Percentiles rank a stretch among this genome's conserved stretches.
Conservation (phyloP, 306 rosid genomes). For the Vigna trinervia region DNA sequence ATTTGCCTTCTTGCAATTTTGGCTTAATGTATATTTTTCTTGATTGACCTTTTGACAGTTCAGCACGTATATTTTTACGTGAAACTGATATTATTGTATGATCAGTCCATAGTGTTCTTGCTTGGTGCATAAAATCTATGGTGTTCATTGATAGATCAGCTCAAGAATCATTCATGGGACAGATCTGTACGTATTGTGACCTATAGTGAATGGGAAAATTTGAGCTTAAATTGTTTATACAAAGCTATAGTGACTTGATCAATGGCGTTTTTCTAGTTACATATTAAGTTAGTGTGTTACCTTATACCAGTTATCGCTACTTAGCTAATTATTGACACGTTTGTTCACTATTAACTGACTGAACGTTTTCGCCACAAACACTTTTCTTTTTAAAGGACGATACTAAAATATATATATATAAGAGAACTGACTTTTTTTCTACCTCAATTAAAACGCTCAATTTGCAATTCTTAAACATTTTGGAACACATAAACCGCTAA, state of each 20-base stretch:
- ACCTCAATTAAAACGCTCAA: too few species aligned
- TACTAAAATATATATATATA: not conserved
- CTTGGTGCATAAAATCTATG: not conserved
- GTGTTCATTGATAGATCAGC: not conserved
- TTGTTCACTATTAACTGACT: not conserved
- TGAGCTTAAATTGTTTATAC: too few species aligned
- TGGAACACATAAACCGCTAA: too few species aligned
- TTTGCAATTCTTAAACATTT: too few species aligned
- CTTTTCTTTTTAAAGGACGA: not conserved
- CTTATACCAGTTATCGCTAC: not conserved
- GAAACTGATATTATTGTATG: not conserved
- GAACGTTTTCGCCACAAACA: not conserved
- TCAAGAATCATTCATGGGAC: not conserved
- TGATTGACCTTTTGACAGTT: not conserved
- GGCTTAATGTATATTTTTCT: conserved; percentile 6
- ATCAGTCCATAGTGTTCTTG: not conserved
- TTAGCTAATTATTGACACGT: not conserved
- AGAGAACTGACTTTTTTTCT: not conserved
- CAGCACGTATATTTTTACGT: not conserved
- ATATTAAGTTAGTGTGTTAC: too few species aligned
- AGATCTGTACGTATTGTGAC: not conserved
- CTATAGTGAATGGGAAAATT: not conserved
- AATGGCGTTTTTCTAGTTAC: not conserved
- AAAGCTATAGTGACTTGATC: not conserved
- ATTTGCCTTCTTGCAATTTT: conserved; percentile 30